These are phyloP conservation scores for Fraxinus paxiana DNA, from an alignment of 305 asterid species.

Conservation along the genomic window DNA sequence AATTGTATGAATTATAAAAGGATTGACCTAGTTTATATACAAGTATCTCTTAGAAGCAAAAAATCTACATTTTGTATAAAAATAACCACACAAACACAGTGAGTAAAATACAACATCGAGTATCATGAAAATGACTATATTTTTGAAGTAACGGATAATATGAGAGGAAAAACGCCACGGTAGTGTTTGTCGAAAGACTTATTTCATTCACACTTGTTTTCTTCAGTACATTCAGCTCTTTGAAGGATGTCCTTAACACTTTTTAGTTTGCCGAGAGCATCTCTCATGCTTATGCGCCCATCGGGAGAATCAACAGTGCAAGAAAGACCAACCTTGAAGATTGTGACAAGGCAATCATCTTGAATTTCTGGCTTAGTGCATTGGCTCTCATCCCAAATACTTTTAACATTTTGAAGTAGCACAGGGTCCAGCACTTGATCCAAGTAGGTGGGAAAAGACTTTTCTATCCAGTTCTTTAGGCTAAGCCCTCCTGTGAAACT, in stretches of 20 bases:
- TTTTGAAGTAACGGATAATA: not conserved
- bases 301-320: conserved; percentile 40
- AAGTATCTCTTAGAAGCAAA: not conserved
- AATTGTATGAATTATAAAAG: not conserved
- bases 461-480: conserved; percentile 46
- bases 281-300: conserved; percentile 31
- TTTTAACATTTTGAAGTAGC: conserved; percentile 14
- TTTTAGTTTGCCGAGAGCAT: conserved; percentile 38
- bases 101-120: not conserved
- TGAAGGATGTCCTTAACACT: conserved; percentile 16
- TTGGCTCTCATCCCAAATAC: not conserved
- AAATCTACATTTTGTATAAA: not conserved
- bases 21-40: not conserved
- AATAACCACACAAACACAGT: not conserved
- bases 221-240: not conserved
- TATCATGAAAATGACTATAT: not conserved
- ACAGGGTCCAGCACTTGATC: conserved; percentile 36
- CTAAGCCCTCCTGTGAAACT: conserved; percentile 38
- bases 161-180: not conserved
- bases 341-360: conserved; percentile 23
- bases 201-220: not conserved
- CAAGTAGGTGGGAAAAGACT: conserved; percentile 29
- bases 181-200: not conserved
- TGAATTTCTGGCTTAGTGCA: not conserved
- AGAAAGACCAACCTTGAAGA: conserved; percentile 35